Conservation (phyloP, 768 basidiomycete species). For the Boletus rubropictus region DNA sequence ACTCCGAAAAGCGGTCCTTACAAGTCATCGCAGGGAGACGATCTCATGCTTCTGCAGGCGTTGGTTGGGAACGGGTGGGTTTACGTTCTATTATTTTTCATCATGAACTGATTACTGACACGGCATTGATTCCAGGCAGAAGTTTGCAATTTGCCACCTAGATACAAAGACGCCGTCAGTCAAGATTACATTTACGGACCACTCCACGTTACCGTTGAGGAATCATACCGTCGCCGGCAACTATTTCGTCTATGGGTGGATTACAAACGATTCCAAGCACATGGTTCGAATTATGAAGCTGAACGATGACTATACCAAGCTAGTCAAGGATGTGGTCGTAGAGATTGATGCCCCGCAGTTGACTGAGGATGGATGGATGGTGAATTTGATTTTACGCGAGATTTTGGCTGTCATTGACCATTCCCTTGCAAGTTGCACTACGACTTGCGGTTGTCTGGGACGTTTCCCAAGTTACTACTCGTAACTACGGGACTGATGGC, state of each 20-base stretch:
- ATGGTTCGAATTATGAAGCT: constrained; percentile 28
- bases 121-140: constrained; percentile 6
- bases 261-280: constrained; percentile 26
- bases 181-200: constrained; percentile 20
- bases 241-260: constrained; percentile 28
- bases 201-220: constrained; percentile 18
- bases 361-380: constrained; percentile 24
- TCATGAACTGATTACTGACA: not conserved
- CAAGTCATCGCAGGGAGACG: constrained; percentile 28
- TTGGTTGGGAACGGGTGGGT: constrained; percentile 23
- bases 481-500: constrained; percentile 27
- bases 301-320: constrained; percentile 19
- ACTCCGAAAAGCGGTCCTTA: constrained; percentile 23
- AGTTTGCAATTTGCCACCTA: constrained; percentile 25
- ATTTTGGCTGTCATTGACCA: not conserved
- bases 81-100: not conserved
- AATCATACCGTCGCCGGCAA: constrained; percentile 22
- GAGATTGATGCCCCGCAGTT: constrained; percentile 26
- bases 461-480: constrained; percentile 19
- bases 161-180: constrained; percentile 25
- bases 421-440: constrained; percentile 21
- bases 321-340: constrained; percentile 17
- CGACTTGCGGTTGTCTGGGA: constrained; percentile 25
- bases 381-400: not conserved
- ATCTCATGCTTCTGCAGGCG: constrained; percentile 26